Evolutionary conservation across 805 yeast genomes (phyloP).

Genomic region (Suhomyces prunicola): DNA sequence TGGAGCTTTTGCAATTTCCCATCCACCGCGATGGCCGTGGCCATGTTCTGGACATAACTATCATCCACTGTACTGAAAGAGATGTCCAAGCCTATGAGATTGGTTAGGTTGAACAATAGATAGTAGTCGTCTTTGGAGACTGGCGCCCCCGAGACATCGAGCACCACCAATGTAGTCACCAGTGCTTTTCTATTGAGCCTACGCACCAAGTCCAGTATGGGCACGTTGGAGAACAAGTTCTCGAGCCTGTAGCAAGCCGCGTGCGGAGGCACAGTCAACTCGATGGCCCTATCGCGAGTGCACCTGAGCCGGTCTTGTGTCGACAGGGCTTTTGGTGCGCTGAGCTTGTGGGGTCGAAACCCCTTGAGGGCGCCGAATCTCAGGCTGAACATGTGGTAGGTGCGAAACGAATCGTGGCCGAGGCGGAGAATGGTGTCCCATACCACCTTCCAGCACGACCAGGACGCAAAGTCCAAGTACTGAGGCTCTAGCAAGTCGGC

Average conservation of each 20-base stretch:
- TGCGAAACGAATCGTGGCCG: conserved; percentile 28
- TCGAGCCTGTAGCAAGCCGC: conserved; percentile 31
- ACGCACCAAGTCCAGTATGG: conserved; percentile 18
- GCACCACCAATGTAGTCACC: conserved; percentile 14
- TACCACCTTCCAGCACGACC: conserved; percentile 28
- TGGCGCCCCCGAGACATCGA: conserved; percentile 26
- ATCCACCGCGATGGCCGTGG: conserved; percentile 11
- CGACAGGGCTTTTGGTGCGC: background rate
- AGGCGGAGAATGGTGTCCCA: conserved; percentile 28
- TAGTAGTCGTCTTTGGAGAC: conserved; percentile 19
- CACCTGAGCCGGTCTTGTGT: conserved; percentile 2
- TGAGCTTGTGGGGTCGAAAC: conserved; percentile 24
- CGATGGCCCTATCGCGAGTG: conserved; percentile 11
- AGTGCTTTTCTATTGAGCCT: conserved; percentile 15
- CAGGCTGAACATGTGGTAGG: conserved; percentile 27
- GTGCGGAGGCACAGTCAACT: conserved; percentile 14
- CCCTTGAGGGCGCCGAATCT: conserved; percentile 13
- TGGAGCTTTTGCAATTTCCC: conserved; percentile 18
- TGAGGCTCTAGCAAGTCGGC: conserved; percentile 17
- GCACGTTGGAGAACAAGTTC: conserved; percentile 30
- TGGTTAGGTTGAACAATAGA: conserved; percentile 23
- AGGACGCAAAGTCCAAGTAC: conserved; percentile 22
- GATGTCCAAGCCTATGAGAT: conserved; percentile 22
- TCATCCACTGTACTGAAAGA: conserved; percentile 33
- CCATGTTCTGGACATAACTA: conserved; percentile 24